Base-by-base conservation (phyloP, 2,329 filamentous ascomycete species). In the Westerdykella ornata region DNA sequence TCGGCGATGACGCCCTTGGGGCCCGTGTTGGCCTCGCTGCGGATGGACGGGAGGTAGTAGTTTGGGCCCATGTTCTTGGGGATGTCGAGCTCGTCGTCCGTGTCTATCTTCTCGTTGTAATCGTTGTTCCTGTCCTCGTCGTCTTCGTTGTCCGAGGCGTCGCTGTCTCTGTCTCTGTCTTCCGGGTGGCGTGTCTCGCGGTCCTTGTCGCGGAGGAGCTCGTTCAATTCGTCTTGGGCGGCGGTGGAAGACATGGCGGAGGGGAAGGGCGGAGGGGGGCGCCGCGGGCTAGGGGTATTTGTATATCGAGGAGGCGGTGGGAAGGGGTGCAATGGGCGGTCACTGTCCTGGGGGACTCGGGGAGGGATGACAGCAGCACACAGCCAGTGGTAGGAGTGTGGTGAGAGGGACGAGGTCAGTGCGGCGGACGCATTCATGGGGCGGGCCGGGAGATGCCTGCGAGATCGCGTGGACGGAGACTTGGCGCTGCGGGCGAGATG, bases 1-100 rank as follows among this genome's bases (percentile, higher is more conserved):
- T 92, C 86, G 54, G 85, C 84, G 58, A 92, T 90, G 65, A 92
- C 86, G 48, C 86, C 86, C 71, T 90, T 90, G 52, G 88, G 85
- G 35, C 86, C 86, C 2, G 85, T 90, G 52, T 85, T 81, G 51
- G 80, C 77, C 43, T 83, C 81, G 39, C 72, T 78, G 62, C 85
- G 64, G 46, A 85, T 77, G 58, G 74, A 76, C 56, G 85, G 66
- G 62, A 74, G 69, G 53, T 68, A 69, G 63, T 73, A 73, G 51
- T 76, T 68, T 44, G 74, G 72, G 39, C 81, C 76, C 64, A 81
- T 80, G 56, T 81, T 59, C 49, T 59, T 53, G 38, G 65, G 57
- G 18, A 67, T 45, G 45, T 71, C 68, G 54, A 70, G 65, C 51
- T 69, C 68, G 65, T 69, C 59, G 67, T 66, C 62, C 42, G 72